A percentile compares a stretch with the other conserved stretches of the same genome.
Evolutionary conservation across 352 stramenopile species (phyloP).

Genomic region (Phytophthora ramorum): DNA sequence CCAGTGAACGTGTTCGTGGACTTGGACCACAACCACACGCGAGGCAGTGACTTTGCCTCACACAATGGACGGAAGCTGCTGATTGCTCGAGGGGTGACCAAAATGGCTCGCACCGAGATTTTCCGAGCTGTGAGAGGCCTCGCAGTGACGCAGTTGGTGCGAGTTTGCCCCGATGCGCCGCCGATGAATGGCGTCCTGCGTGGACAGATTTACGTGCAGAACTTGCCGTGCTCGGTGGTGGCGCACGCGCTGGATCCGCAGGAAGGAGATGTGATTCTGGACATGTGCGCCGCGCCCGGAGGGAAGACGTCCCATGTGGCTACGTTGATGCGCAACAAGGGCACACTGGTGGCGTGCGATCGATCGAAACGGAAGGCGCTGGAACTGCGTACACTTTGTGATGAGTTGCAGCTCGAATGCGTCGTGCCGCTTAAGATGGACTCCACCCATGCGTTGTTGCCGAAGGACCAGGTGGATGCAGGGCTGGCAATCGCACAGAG

Average conservation of each 20-base stretch:
- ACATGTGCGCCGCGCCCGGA: slow-evolving; percentile 95
- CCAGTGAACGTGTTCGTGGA: slow-evolving; percentile 89
- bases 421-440: slow-evolving; percentile 78
- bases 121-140: slow-evolving; percentile 74
- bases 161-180: slow-evolving; percentile 84
- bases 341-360: slow-evolving; percentile 89
- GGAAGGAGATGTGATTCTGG: slow-evolving; percentile 88
- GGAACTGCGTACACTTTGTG: slow-evolving; percentile 80
- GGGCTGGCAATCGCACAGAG: slow-evolving; percentile 1
- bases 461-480: slow-evolving; percentile 43
- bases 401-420: slow-evolving; percentile 62
- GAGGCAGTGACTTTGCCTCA: slow-evolving; percentile 67
- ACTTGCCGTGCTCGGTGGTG: slow-evolving; percentile 93
- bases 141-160: slow-evolving; percentile 66
- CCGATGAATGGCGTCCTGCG: slow-evolving; percentile 89
- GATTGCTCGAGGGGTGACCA: slow-evolving; percentile 72
- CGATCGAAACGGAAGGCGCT: slow-evolving; percentile 91
- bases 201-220: slow-evolving; percentile 92
- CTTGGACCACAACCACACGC: slow-evolving; percentile 79
- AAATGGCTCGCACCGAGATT: slow-evolving; percentile 83
- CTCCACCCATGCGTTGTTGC: slow-evolving; percentile 88
- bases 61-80: slow-evolving; percentile 86
- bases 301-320: slow-evolving; percentile 95
- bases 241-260: slow-evolving; percentile 89
- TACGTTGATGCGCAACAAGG: slow-evolving; percentile 91